Conservation (phyloP, 371 early-diverging fungal species). For the Phascolomyces articulosus region DNA sequence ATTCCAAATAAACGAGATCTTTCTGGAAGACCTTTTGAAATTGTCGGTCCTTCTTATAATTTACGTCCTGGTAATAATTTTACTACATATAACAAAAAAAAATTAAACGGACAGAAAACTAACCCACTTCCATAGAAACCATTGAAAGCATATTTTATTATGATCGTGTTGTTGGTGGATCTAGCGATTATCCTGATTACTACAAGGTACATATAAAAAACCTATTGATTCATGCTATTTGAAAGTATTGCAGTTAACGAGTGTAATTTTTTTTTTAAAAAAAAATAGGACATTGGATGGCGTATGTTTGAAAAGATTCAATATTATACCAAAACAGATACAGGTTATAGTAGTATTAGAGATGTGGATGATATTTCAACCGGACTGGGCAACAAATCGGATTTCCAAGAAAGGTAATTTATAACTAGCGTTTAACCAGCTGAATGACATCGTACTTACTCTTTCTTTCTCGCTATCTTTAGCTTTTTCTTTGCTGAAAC, state of each 20-base stretch:
- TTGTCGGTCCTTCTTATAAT: slow-evolving; percentile 32
- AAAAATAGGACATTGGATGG: slow-evolving; percentile 58
- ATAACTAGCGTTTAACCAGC: not conserved
- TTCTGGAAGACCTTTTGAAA: slow-evolving; percentile 13
- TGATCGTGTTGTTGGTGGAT: slow-evolving; percentile 62
- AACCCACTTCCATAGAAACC: slow-evolving; percentile 73
- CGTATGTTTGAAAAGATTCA: slow-evolving; percentile 61
- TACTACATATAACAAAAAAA: not conserved
- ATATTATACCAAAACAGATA: slow-evolving; percentile 43
- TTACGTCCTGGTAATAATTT: slow-evolving; percentile 52
- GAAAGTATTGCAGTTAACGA: no score
- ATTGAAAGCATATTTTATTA: slow-evolving; percentile 76
- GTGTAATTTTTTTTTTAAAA: no score
- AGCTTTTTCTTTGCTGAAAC: slow-evolving; percentile 89
- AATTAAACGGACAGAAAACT: no score
- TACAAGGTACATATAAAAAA: slow-evolving; percentile 52
- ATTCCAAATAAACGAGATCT: not conserved
- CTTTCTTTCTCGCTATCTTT: slow-evolving; percentile 35
- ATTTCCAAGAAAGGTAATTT: slow-evolving; percentile 51
- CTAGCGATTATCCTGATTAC: slow-evolving; percentile 37
- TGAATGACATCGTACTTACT: not conserved
- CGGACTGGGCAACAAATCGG: slow-evolving; percentile 17
- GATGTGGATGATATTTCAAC: slow-evolving; percentile 47
- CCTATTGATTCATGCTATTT: not conserved
- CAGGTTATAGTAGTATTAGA: slow-evolving; percentile 62